Percentiles rank a stretch among this genome's conserved stretches.
Conservation (phyloP, 148 eudicot species). For the Fallopia convolvulus region DNA sequence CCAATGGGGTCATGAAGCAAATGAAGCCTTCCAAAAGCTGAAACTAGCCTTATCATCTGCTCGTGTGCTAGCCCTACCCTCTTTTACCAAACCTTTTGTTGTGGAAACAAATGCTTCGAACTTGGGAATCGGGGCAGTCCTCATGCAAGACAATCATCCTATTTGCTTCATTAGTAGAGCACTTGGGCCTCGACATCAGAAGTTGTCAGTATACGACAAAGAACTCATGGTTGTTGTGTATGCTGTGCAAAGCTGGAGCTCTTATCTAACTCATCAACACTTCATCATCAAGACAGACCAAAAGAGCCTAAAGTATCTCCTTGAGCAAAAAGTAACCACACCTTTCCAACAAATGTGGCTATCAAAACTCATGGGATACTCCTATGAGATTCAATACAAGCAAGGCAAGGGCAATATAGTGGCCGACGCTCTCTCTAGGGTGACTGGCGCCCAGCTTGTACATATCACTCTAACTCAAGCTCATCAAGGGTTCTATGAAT, state of each 20-base stretch:
- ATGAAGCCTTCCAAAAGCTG: neutral
- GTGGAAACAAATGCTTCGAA: neutral
- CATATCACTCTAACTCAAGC: neutral
- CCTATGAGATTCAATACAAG: conserved; percentile 9
- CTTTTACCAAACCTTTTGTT: neutral
- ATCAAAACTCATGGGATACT: neutral
- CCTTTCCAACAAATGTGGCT: neutral
- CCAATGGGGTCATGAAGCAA: neutral
- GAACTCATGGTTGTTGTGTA: neutral
- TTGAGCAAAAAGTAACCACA: neutral
- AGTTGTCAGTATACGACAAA: conserved; percentile 11
- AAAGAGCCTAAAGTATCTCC: neutral
- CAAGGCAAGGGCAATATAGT: neutral
- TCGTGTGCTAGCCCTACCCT: neutral
- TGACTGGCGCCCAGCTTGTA: neutral
- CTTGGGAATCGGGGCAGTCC: neutral
- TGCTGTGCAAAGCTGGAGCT: neutral
- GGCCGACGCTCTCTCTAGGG: neutral
- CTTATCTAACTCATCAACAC: neutral
- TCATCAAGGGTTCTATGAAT: neutral
- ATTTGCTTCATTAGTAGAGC: conserved; percentile 9
- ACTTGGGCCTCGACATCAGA: neutral
- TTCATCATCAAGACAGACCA: neutral
- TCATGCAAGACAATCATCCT: conserved; percentile 5
- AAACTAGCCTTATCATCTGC: neutral